Evolutionary conservation across 2,329 filamentous ascomycete genomes (phyloP), one percentile per base, ranked within the genome.

Genomic region (Claviceps capensis): DNA sequence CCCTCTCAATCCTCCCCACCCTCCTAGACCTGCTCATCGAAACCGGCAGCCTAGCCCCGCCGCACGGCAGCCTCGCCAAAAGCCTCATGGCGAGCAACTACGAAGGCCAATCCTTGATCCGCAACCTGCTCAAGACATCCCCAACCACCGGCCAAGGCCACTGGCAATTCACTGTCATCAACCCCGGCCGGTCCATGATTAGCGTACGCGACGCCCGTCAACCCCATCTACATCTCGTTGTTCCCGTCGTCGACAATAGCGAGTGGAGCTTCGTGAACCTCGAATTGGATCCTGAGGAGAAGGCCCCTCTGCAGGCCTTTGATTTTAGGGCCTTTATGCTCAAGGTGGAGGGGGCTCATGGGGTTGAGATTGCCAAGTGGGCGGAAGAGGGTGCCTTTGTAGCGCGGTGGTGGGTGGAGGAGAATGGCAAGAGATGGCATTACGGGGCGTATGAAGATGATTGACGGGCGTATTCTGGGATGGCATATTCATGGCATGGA

Each of bases 81-180:
- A 63, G 66, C 34, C 58, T 67, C 8, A 52, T 61, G 2, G 54
- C 60, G 19, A 14, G 7, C 14, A 65, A 66, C 51, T 67, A 67
- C 45, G 65, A 67, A 47, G 65, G 65, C 3, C 63, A 67, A 46
- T 67, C 64, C 3, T 58, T 68, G 8, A 62, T 68, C 40, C 64
- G 65, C 7, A 59, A 62, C 0, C 57, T 63, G 19, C 58, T 57
- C 48, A 59, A 53, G 1, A 38, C 44, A 1, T 58, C 56, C 13
- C 42, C 22, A 8, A 54, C 49, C 34, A 54, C 54, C 1, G 56
- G 60, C 2, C 55, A 60, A 16, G 63, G 61, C 4, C 56, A 63
- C 42, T 67, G 65, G 65, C 64, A 67, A 17, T 66, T 65, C 23
- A 64, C 62, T 3, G 60, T 66, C 6, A 60, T 62, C 2, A 67